phyloP scores from a whole-genome alignment of 352 stramenopile genomes.

The Phytophthora foliorum region DNA sequence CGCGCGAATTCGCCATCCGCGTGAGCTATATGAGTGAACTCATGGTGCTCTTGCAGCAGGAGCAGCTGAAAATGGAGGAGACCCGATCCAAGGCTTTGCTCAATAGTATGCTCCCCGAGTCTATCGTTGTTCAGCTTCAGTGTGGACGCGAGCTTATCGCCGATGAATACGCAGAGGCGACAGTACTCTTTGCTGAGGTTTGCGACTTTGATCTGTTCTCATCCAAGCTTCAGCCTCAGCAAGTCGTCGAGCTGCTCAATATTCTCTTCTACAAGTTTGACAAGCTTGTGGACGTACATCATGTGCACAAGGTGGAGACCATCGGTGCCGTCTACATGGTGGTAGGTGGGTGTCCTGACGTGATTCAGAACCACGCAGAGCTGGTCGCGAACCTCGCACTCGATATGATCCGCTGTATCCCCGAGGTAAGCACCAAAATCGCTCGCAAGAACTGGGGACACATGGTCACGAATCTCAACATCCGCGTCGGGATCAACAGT shows the following conservation, averaged over 20 bases:
- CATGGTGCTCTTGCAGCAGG: slow-evolving; percentile 84
- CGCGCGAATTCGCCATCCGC: slow-evolving; percentile 82
- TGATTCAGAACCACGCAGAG: slow-evolving; percentile 78
- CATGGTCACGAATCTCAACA: slow-evolving; percentile 82
- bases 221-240: slow-evolving; percentile 76
- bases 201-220: slow-evolving; percentile 91
- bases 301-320: slow-evolving; percentile 93
- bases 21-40: slow-evolving; percentile 90
- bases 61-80: slow-evolving; percentile 86
- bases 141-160: slow-evolving; percentile 85
- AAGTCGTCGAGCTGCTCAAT: slow-evolving; percentile 91
- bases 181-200: slow-evolving; percentile 83
- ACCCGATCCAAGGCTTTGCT: slow-evolving; percentile 81
- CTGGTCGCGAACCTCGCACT: slow-evolving; percentile 85
- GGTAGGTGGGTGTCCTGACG: slow-evolving; percentile 80
- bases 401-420: slow-evolving; percentile 84
- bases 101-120: slow-evolving; percentile 87
- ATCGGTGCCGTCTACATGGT: slow-evolving; percentile 94
- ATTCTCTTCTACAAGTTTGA: slow-evolving; percentile 93
- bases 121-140: slow-evolving; percentile 79
- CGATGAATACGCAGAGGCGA: slow-evolving; percentile 80
- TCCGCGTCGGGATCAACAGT: slow-evolving; percentile 90
- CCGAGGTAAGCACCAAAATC: slow-evolving; percentile 79
- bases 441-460: slow-evolving; percentile 72
- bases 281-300: slow-evolving; percentile 85